These are phyloP conservation scores for Debaryomyces nepalensis DNA, from an alignment of 1,139 yeast species.

Conservation along the genomic window DNA sequence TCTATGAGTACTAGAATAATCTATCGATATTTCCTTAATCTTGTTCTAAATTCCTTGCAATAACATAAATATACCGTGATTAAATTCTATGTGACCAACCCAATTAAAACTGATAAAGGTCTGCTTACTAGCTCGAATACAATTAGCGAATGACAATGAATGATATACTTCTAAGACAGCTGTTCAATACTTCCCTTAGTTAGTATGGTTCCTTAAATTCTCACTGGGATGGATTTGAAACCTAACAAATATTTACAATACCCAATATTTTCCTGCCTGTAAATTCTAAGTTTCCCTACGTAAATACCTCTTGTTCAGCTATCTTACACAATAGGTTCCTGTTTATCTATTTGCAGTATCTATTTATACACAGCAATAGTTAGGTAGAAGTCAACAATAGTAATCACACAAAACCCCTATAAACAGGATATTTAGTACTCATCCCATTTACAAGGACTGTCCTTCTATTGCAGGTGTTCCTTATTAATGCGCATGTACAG, in stretches of 20 bases:
- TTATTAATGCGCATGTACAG: neutral
- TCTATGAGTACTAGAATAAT: constrained; percentile 2
- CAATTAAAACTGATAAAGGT: neutral
- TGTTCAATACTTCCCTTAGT: neutral
- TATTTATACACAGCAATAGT: constrained; percentile 8
- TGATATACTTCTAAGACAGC: neutral
- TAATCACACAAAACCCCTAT: neutral
- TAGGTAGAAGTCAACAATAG: constrained; percentile 2
- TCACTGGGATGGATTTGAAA: neutral
- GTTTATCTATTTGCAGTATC: constrained; percentile 1
- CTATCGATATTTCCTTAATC: neutral
- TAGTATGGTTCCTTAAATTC: neutral
- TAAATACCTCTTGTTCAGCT: neutral
- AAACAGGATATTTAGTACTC: neutral
- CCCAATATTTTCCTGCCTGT: constrained; percentile 4
- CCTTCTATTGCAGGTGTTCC: neutral
- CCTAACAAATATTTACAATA: neutral
- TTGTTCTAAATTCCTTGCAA: neutral
- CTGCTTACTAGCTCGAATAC: neutral
- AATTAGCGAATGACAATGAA: constrained; percentile 4
- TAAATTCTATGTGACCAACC: neutral
- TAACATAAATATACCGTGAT: constrained; percentile 6
- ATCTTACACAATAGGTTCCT: constrained; percentile 1
- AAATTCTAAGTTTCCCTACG: neutral
- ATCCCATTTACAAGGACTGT: neutral